Evolutionary conservation across 2,329 filamentous ascomycete species (phyloP).

Genomic region (Zelopaecilomyces penicillatus): DNA sequence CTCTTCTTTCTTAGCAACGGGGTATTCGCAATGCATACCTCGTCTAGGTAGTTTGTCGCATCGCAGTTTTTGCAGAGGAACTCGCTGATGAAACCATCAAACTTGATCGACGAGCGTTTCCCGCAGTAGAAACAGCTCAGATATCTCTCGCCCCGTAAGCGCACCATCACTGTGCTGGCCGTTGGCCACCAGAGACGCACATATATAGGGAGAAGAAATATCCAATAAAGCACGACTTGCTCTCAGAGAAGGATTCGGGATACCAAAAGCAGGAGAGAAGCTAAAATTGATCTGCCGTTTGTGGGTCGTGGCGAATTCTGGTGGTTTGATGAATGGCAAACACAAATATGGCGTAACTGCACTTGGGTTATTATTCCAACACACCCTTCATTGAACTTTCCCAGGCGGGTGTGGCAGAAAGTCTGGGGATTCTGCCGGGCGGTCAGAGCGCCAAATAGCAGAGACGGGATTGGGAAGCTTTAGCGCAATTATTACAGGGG

Average conservation of each 20-base stretch:
- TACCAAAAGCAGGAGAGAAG: conserved; percentile 1
- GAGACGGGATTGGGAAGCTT: background rate
- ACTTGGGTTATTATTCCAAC: background rate
- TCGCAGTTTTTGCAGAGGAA: conserved; percentile 75
- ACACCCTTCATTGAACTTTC: background rate
- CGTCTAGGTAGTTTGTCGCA: conserved; percentile 80
- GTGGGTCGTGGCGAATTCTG: no score
- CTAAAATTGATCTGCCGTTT: background rate
- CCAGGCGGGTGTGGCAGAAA: conserved; percentile 6
- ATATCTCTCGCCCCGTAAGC: conserved; percentile 31
- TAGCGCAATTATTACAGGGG: conserved; percentile 2
- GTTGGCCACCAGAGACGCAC: no score
- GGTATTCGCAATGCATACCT: conserved; percentile 42
- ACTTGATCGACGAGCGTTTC: conserved; percentile 51
- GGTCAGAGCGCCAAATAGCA: conserved; percentile 14
- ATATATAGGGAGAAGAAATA: no score
- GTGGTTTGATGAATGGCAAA: no score
- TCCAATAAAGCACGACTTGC: background rate
- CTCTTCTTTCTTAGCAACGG: accelerated
- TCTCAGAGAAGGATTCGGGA: background rate
- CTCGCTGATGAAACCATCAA: conserved; percentile 49
- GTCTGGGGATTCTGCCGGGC: conserved; percentile 27
- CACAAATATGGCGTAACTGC: background rate
- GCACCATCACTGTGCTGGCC: conserved; percentile 29
- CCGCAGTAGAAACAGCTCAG: conserved; percentile 81